These are phyloP conservation scores for Panicum virgatum DNA, from an alignment of 202 grass and related monocot genomes.

Conservation along the genomic window DNA sequence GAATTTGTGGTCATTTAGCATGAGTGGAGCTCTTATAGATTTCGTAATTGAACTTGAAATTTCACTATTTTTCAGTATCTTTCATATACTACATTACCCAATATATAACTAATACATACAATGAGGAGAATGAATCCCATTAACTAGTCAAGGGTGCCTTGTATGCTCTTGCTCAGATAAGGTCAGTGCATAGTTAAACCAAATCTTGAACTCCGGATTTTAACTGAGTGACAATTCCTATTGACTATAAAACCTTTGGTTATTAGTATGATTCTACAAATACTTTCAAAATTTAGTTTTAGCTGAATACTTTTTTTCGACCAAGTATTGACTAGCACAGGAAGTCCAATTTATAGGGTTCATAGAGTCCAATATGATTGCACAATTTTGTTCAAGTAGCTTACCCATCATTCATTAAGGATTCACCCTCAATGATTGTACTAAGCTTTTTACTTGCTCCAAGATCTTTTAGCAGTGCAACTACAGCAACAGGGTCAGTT, in stretches of 20 bases:
- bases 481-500: slow-evolving; percentile 89
- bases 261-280: background rate
- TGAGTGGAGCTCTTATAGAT: slow-evolving; percentile 4
- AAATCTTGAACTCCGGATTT: background rate
- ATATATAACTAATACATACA: background rate
- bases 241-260: background rate
- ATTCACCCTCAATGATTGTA: slow-evolving; percentile 96
- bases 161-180: background rate
- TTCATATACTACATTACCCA: background rate
- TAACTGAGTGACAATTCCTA: background rate
- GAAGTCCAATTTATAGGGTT: background rate
- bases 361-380: background rate
- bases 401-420: slow-evolving; percentile 97
- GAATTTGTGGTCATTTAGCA: slow-evolving; percentile 26
- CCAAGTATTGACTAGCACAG: background rate
- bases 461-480: slow-evolving; percentile 88
- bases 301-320: background rate
- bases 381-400: background rate
- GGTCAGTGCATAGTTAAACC: background rate
- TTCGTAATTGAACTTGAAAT: slow-evolving; percentile 13
- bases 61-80: background rate
- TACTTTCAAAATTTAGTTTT: slow-evolving; percentile 4
- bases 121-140: background rate
- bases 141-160: background rate
- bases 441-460: slow-evolving; percentile 92